Base-by-base conservation (phyloP, 148 eudicot genomes). In the Hydrangea macrophylla region DNA sequence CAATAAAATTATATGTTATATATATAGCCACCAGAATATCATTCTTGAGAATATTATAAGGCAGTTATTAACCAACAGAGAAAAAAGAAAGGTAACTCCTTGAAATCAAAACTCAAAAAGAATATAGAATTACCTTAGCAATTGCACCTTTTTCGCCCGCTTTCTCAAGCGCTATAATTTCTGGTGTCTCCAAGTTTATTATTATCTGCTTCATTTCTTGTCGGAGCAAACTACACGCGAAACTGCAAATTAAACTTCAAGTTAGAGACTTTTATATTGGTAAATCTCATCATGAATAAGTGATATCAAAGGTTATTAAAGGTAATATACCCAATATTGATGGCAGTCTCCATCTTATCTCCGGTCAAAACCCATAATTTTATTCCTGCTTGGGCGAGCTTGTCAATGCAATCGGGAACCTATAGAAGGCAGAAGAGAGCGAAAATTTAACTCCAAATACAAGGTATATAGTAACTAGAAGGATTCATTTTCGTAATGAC, bases 321-420 rank as follows among this genome's bases (percentile, higher is more conserved):
- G 18, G 30, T 67, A 51, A 63, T n/a, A 65, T 85, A 90, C 99
- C 99, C 99, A 42, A 94, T 94, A 65, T 94, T 94, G 62, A 94
- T 90, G 70, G 99, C 99, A n/a, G 99, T 94, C 75, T 91, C 99
- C 99, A 94, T 91, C 83, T 94, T 91, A 81, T 94, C 99, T 64
- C 99, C 99, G n/a, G 99, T 94, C 74, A 94, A 80, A 75, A 94
- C 99, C 99, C 99, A 94, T 78, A 94, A 79, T 73, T 94, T 94
- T 56, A 94, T 94, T 57, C 99, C 97, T 3, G 99, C 96, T 81
- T 94, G 99, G n/a, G 99, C 97, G 75, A 94, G 97, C 58, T 89
- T 94, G 83, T 94, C 96, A 68, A 94, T 94, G 80, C 97, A 90
- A 70, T 94, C 97, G 9, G 99, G 93, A 71, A 94, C 99, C 98